These are phyloP conservation scores for Rhynchosporium graminicola DNA, from an alignment of 2,329 filamentous ascomycete genomes.

Conservation along the genomic window DNA sequence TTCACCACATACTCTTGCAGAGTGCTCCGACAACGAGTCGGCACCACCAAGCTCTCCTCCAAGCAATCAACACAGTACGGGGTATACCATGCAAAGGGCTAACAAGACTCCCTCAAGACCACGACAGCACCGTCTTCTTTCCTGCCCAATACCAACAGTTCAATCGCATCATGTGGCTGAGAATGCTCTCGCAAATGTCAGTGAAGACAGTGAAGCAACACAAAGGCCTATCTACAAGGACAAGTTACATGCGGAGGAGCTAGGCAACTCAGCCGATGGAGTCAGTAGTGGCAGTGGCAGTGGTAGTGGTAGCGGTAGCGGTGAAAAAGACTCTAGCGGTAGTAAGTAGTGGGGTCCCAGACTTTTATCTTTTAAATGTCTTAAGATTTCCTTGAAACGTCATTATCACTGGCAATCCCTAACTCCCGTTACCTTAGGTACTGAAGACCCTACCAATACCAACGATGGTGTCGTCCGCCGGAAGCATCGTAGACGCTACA, in stretches of 20 bases:
- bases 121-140: slow-evolving; percentile 20
- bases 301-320: slow-evolving; percentile 9
- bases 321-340: slow-evolving; percentile 9
- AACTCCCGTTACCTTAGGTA: not conserved
- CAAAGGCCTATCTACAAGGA: slow-evolving; percentile 10
- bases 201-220: slow-evolving; percentile 17
- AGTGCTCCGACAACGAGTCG: slow-evolving; percentile 10
- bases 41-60: slow-evolving; percentile 4
- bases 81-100: not conserved
- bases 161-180: slow-evolving; percentile 14
- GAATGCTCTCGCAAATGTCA: slow-evolving; percentile 7
- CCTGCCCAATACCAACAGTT: slow-evolving; percentile 16
- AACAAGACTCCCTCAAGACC: not conserved
- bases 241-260: not conserved
- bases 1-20: slow-evolving; percentile 9
- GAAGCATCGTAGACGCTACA: slow-evolving; percentile 14
- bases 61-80: slow-evolving; percentile 9
- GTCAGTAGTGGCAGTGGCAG: slow-evolving; percentile 10
- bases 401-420: too few relatives aligned
- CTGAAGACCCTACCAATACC: slow-evolving; percentile 5
- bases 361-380: too few relatives aligned
- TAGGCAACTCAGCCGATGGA: not conserved
- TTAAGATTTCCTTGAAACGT: too few relatives aligned
- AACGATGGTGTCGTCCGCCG: slow-evolving; percentile 5
- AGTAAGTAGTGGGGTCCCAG: not conserved